Evolutionary conservation across 1,284 basidiomycete genomes (phyloP).

Genomic region (Fistulinella staudtii): DNA sequence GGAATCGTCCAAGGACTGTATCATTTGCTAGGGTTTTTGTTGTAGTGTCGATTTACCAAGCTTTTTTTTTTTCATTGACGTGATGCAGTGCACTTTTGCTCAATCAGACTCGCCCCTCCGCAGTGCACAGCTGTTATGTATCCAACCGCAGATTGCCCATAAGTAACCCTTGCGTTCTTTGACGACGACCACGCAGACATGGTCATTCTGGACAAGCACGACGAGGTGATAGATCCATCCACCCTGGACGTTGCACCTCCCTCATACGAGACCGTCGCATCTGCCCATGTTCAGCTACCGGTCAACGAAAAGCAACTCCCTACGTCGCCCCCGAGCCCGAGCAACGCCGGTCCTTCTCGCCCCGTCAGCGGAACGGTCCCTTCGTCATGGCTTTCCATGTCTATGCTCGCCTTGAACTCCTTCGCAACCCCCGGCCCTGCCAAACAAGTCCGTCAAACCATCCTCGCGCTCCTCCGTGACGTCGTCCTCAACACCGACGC

Average conservation of each 20-base stretch:
- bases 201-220: conserved; percentile 13
- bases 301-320: neutral
- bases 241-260: conserved; percentile 23
- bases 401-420: conserved; percentile 18
- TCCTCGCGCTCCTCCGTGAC: conserved; percentile 45
- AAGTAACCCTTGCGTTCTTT: no score
- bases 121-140: conserved; percentile 1
- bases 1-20: conserved; percentile 10
- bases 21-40: conserved; percentile 14
- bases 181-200: no score
- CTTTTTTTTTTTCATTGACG: no score
- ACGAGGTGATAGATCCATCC: conserved; percentile 10
- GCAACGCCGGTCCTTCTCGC: neutral
- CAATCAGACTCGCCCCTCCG: no score
- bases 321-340: neutral
- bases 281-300: neutral
- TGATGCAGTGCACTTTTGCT: no score
- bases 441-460: conserved; percentile 44
- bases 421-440: conserved; percentile 35
- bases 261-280: conserved; percentile 19
- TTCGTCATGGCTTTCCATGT: conserved; percentile 24
- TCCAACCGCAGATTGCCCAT: no score
- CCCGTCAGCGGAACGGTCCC: no score
- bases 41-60: no score
- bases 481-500: conserved; percentile 35